A percentile compares a stretch with the other conserved stretches of the same genome.
Conservation (phyloP, 257 asterid genomes). For the Avicennia marina region DNA sequence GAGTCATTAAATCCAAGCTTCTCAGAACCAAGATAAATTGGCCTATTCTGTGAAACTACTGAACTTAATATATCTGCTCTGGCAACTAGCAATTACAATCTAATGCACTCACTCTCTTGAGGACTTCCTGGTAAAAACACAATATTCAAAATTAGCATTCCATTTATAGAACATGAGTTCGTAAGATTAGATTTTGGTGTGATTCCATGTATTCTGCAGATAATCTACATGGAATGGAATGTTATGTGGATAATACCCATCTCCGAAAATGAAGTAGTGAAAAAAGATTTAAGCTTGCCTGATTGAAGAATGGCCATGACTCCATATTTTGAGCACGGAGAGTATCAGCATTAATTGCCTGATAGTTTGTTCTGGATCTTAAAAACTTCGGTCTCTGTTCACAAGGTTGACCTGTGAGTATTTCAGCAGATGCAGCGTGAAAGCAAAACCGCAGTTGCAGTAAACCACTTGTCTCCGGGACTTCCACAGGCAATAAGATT, state of each 20-base stretch:
- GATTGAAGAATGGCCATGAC: conserved; percentile 76
- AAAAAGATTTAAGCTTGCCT: conserved; percentile 27
- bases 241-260: too few relatives aligned
- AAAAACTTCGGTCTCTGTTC: conserved; percentile 77
- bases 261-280: neutral
- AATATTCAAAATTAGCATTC: neutral
- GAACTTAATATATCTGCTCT: too few relatives aligned
- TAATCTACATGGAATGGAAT: too few relatives aligned
- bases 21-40: too few relatives aligned
- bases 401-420: too few relatives aligned
- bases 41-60: too few relatives aligned
- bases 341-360: conserved; percentile 69
- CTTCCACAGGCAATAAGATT: too few relatives aligned
- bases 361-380: conserved; percentile 57
- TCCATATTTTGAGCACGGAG: conserved; percentile 91
- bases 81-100: neutral
- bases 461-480: too few relatives aligned
- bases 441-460: neutral
- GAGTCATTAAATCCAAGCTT: too few relatives aligned
- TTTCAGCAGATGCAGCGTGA: neutral
- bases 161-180: too few relatives aligned
- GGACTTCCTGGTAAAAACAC: neutral
- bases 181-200: neutral
- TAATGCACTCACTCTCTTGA: neutral
- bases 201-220: too few relatives aligned